Conservation (phyloP, 345 rosid species). For the Camelina sativa region DNA sequence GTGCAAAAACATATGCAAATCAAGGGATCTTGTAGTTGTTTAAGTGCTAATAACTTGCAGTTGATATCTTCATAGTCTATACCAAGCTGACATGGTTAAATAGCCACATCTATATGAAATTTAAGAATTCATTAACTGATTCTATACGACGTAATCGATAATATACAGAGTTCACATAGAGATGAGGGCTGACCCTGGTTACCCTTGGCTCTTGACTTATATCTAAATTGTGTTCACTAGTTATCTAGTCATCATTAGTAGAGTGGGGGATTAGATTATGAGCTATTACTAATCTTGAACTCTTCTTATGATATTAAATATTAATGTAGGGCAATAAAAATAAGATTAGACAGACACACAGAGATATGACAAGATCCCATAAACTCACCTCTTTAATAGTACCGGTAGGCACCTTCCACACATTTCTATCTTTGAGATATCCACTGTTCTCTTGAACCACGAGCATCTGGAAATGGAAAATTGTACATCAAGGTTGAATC, state of each 20-base stretch:
- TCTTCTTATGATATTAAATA: not conserved
- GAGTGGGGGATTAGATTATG: not conserved
- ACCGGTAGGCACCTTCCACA: conserved; percentile 21
- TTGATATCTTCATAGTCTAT: not conserved
- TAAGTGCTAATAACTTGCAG: not conserved
- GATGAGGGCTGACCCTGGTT: not conserved
- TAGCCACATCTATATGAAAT: not conserved
- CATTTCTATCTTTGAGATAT: not conserved
- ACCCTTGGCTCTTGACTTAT: not conserved
- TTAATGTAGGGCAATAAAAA: not conserved
- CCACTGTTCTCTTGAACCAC: conserved; percentile 29
- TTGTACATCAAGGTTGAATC: not conserved
- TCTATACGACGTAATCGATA: not conserved
- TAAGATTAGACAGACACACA: not conserved
- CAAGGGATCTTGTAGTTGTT: not conserved
- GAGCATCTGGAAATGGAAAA: conserved; percentile 11
- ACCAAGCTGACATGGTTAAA: not conserved
- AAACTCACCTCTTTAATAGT: conserved; percentile 16
- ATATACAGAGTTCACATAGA: not conserved
- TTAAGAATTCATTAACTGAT: not conserved
- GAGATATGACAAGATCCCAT: not conserved
- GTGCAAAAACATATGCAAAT: not conserved
- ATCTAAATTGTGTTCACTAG: not conserved
- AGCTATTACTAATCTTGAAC: not conserved
- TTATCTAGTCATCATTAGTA: not conserved